Evolutionary conservation across 805 yeast species (phyloP).

Genomic region (Blastobotrys chiropterorum): DNA sequence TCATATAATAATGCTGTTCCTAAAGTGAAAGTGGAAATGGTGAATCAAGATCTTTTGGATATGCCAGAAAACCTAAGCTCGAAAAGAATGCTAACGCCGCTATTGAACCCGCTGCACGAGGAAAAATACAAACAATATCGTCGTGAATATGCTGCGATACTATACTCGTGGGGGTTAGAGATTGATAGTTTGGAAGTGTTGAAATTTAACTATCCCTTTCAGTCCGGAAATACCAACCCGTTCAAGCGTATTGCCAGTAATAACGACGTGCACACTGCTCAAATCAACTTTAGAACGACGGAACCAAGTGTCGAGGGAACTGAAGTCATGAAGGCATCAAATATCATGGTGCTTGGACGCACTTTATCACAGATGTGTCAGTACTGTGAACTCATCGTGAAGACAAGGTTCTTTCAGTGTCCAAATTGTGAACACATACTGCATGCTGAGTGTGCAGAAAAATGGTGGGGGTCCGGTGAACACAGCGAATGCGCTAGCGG

Average conservation of each 20-base stretch:
- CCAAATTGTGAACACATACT: slow-evolving; percentile 69
- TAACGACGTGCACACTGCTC: slow-evolving; percentile 23
- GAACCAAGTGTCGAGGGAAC: slow-evolving; percentile 1
- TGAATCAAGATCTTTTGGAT: slow-evolving; percentile 40
- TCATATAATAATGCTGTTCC: slow-evolving; percentile 1
- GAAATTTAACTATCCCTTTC: slow-evolving; percentile 51
- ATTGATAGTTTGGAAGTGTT: slow-evolving; percentile 72
- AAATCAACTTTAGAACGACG: slow-evolving; percentile 11
- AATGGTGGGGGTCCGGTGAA: slow-evolving; percentile 65
- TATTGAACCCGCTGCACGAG: slow-evolving; percentile 37
- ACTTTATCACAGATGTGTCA: slow-evolving; percentile 44
- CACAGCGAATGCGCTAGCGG: slow-evolving; percentile 17
- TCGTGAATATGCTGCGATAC: slow-evolving; percentile 66
- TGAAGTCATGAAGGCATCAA: slow-evolving; percentile 12
- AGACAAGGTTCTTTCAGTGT: slow-evolving; percentile 60
- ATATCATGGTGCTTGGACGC: slow-evolving; percentile 9
- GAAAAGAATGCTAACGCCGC: slow-evolving; percentile 26
- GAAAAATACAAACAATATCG: slow-evolving; percentile 42
- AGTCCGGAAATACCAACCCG: neutral
- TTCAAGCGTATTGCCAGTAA: slow-evolving; percentile 8
- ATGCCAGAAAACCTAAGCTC: slow-evolving; percentile 30
- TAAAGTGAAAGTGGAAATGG: slow-evolving; percentile 41
- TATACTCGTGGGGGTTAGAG: slow-evolving; percentile 79
- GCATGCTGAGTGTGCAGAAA: slow-evolving; percentile 71
- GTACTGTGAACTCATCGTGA: slow-evolving; percentile 56